These are phyloP conservation scores for Cyclospora cayetanensis DNA, from an alignment of 169 alveolate genomes.

Conservation along the genomic window DNA sequence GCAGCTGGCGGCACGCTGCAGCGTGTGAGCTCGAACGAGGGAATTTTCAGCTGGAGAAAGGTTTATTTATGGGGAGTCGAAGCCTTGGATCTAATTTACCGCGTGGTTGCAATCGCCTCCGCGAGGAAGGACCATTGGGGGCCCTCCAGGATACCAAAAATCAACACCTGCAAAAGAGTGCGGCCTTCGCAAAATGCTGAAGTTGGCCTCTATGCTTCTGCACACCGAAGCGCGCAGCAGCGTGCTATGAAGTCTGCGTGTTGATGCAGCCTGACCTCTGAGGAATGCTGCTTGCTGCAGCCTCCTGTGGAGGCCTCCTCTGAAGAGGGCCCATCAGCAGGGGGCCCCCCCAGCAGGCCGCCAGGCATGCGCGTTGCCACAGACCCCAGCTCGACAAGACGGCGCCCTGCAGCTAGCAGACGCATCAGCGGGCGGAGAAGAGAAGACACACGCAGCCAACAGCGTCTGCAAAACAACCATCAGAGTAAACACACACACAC, in stretches of 20 bases:
- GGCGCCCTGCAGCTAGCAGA: background rate
- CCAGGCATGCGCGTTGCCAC: background rate
- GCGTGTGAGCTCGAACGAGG: too few relatives aligned
- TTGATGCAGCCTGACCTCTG: background rate
- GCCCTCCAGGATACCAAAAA: background rate
- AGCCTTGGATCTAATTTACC: too few relatives aligned
- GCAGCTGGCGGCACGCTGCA: too few relatives aligned
- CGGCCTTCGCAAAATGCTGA: too few relatives aligned
- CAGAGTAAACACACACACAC: too few relatives aligned
- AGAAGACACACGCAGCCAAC: slow-evolving; percentile 69
- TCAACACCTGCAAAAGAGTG: slow-evolving; percentile 5
- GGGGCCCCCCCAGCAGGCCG: background rate
- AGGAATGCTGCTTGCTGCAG: background rate
- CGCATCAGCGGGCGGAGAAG: slow-evolving; percentile 54
- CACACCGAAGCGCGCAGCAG: too few relatives aligned
- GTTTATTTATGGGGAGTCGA: too few relatives aligned
- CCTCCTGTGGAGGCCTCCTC: background rate
- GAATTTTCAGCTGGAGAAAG: too few relatives aligned
- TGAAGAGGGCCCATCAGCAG: background rate
- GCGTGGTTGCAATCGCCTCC: background rate
- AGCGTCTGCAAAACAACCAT: slow-evolving; percentile 10
- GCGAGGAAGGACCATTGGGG: slow-evolving; percentile 2
- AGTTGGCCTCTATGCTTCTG: too few relatives aligned
- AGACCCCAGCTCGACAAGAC: slow-evolving; percentile 15
- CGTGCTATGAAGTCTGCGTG: too few relatives aligned